These are phyloP conservation scores for Smallanthus sonchifolius DNA, from an alignment of 129 eudicot genomes.

Conservation along the genomic window DNA sequence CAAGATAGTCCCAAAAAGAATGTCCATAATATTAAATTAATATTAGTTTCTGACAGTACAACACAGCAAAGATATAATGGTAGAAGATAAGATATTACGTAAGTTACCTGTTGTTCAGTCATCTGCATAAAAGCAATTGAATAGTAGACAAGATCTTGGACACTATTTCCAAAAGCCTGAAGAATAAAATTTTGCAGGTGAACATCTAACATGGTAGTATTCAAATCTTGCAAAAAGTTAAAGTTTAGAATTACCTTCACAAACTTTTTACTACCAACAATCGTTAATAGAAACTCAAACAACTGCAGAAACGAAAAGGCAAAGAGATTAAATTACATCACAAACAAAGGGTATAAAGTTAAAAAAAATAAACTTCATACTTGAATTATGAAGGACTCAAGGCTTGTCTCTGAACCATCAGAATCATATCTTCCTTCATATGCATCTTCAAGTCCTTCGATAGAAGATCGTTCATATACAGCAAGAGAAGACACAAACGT, in stretches of 20 bases:
- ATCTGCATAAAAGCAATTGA: slow-evolving; percentile 87
- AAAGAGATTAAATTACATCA: slow-evolving; percentile 1
- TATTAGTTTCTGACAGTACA: neutral
- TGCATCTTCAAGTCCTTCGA: slow-evolving; percentile 85
- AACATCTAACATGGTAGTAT: slow-evolving; percentile 4
- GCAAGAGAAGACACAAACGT: slow-evolving; percentile 79
- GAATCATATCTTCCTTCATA: slow-evolving; percentile 97
- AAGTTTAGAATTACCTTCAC: slow-evolving; percentile 49
- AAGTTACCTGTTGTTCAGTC: slow-evolving; percentile 90
- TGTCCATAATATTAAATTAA: neutral
- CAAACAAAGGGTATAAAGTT: neutral
- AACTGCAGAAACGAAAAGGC: slow-evolving; percentile 48
- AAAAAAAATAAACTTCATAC: slow-evolving; percentile 28
- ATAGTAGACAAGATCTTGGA: slow-evolving; percentile 80
- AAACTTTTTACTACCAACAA: slow-evolving; percentile 71
- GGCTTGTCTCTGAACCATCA: slow-evolving; percentile 95
- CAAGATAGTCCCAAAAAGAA: neutral
- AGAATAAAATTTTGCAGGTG: neutral
- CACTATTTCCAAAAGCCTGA: slow-evolving; percentile 70
- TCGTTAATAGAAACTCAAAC: slow-evolving; percentile 73
- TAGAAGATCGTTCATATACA: slow-evolving; percentile 70
- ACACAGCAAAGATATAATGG: slow-evolving; percentile 4
- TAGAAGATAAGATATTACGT: neutral
- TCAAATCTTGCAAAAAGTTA: neutral
- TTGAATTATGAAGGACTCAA: slow-evolving; percentile 89